phyloP scores from a whole-genome alignment of 352 stramenopile genomes.

The Phytophthora pini region DNA sequence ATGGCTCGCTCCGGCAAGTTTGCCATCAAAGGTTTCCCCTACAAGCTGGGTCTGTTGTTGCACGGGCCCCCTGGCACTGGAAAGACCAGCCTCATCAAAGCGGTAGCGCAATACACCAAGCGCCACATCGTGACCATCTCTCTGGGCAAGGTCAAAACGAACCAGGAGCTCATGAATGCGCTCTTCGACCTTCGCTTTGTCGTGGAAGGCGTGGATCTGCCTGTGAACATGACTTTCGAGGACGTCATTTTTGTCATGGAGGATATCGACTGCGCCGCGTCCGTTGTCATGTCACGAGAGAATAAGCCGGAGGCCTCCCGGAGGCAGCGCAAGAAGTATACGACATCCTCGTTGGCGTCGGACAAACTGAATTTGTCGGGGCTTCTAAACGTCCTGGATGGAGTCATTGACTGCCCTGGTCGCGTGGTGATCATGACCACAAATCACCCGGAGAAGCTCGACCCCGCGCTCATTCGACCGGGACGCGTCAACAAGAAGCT shows the following conservation, averaged over 20 bases:
- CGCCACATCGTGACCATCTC: slow-evolving; percentile 82
- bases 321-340: slow-evolving; percentile 19
- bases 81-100: slow-evolving; percentile 93
- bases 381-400: slow-evolving; percentile 91
- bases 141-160: slow-evolving; percentile 78
- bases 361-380: slow-evolving; percentile 85
- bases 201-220: slow-evolving; percentile 66
- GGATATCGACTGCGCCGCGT: slow-evolving; percentile 84
- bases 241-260: slow-evolving; percentile 93
- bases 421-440: slow-evolving; percentile 89
- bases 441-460: slow-evolving; percentile 87
- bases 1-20: slow-evolving; percentile 78
- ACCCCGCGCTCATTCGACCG: slow-evolving; percentile 89
- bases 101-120: slow-evolving; percentile 82
- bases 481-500: slow-evolving; percentile 92
- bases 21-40: slow-evolving; percentile 86
- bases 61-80: slow-evolving; percentile 89
- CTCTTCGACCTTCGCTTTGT: slow-evolving; percentile 76
- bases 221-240: slow-evolving; percentile 74
- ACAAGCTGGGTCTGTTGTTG: slow-evolving; percentile 90
- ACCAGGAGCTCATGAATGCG: slow-evolving; percentile 85
- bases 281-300: slow-evolving; percentile 63
- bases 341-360: neutral
- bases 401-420: slow-evolving; percentile 78
- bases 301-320: slow-evolving; percentile 26